Base-by-base conservation (phyloP, 306 rosid genomes). In the Amphicarpaea edgeworthii region DNA sequence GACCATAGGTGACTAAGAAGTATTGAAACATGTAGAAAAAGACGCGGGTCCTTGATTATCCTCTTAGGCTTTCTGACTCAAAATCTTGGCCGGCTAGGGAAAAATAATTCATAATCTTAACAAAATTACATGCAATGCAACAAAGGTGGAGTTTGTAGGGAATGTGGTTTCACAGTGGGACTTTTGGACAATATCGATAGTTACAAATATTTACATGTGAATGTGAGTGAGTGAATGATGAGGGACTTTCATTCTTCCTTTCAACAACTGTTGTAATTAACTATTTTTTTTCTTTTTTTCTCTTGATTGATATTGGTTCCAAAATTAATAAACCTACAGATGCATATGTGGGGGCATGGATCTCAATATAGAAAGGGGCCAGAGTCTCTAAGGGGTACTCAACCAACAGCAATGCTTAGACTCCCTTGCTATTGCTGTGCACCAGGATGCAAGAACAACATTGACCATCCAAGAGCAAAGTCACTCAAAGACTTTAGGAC, bases 301-400 rank as follows among this genome's bases (percentile, higher is more conserved):
- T 43, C 21, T 43, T 55, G 23, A 15, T 14, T 60, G 58, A 28
- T 37, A 3, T 64, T 64, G 26, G 0, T 73, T 61, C n/a, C 7
- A 38, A 66, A 50, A 23, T 24, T 16, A 38, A 45, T 19, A n/a
- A 28, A 1, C 32, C 1, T 57, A 38, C 62, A 91, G 97, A 91
- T 91, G 98, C 98, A 93, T 58, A 93, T 93, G 98, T 93, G 98
- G 98, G 98, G 98, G 62, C 98, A 93, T 88, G 98, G 98, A 87
- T 89, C 96, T 32, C 93, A 93, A 58, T 93, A 91, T 60, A 89
- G 98, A 74, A 93, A 90, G 66, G 98, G 98, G 5, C 96, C 97
- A 17, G 96, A 93, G 17, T 93, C 98, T 19, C 87, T 93, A 5
- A 83, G 98, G 20, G 98, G 97, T 79, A 91, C 93, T 6, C 98